A percentile compares a stretch with the other conserved stretches of the same genome.
These are phyloP conservation scores for Pseudognaphalium luteoalbum DNA, from an alignment of 129 eudicot species.

Conservation along the genomic window DNA sequence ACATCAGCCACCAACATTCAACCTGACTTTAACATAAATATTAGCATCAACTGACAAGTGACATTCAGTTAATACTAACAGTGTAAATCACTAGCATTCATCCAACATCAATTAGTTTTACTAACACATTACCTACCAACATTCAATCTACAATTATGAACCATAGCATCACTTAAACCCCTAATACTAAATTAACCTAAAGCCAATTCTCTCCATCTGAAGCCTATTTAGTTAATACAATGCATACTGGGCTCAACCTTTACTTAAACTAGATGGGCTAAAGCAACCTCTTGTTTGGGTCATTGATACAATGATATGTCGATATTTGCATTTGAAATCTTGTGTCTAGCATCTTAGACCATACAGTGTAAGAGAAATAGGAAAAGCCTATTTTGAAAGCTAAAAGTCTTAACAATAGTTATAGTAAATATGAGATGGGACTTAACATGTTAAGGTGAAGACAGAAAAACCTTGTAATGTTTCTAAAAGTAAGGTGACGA, in stretches of 20 bases:
- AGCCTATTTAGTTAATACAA: background rate
- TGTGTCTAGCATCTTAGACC: background rate
- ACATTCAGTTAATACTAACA: conserved; percentile 1
- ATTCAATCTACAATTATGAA: conserved; percentile 11
- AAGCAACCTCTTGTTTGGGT: background rate
- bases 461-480: background rate
- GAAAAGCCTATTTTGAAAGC: background rate
- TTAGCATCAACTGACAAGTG: background rate
- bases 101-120: background rate
- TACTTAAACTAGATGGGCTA: background rate
- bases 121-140: conserved; percentile 1
- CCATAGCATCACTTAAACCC: conserved; percentile 10
- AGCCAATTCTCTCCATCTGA: background rate
- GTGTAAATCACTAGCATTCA: conserved; percentile 3
- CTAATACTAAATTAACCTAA: background rate
- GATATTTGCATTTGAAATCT: background rate
- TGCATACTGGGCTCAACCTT: background rate
- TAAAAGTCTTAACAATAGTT: background rate
- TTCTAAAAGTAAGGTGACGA: too few species aligned
- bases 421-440: background rate
- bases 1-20: conserved; percentile 3
- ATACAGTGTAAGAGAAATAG: background rate
- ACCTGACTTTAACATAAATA: background rate
- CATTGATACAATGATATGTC: background rate
- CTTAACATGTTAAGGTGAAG: background rate